phyloP scores from a whole-genome alignment of 371 early-diverging fungal species.

The Lichtheimia ramosa region DNA sequence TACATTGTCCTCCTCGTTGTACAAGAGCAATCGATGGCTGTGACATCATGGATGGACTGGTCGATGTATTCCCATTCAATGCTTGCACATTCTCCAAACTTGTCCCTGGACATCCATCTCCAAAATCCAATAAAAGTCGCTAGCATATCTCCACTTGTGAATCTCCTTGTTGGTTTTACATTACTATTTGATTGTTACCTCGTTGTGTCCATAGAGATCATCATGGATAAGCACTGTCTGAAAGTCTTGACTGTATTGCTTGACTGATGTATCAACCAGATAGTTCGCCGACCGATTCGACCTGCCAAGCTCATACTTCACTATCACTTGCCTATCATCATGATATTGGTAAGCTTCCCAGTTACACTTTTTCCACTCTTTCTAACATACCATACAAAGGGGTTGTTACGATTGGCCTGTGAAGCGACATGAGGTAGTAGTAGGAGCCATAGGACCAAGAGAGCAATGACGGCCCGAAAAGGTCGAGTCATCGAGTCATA shows the following conservation, averaged over 20 bases:
- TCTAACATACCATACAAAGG: slow-evolving; percentile 11
- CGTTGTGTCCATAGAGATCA: slow-evolving; percentile 31
- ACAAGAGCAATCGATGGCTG: slow-evolving; percentile 33
- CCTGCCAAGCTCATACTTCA: slow-evolving; percentile 9
- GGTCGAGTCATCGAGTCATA: slow-evolving; percentile 8
- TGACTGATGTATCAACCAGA: slow-evolving; percentile 16
- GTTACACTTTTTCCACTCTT: neutral
- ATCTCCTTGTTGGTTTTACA: neutral
- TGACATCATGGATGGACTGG: slow-evolving; percentile 11
- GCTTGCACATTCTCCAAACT: slow-evolving; percentile 11
- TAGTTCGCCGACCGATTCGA: slow-evolving; percentile 8
- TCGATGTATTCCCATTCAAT: slow-evolving; percentile 10
- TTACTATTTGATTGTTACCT: slow-evolving; percentile 14
- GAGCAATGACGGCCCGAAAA: neutral
- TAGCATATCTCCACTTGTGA: neutral
- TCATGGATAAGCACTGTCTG: slow-evolving; percentile 31
- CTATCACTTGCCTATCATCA: slow-evolving; percentile 9
- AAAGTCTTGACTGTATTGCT: slow-evolving; percentile 39
- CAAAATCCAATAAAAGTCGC: slow-evolving; percentile 20
- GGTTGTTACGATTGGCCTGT: slow-evolving; percentile 9
- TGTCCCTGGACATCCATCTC: slow-evolving; percentile 8
- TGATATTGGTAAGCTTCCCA: neutral
- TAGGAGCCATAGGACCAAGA: neutral
- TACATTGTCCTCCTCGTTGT: slow-evolving; percentile 21
- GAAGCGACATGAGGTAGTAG: neutral